Conservation (phyloP, 495 filamentous ascomycete genomes). For the Monascus purpureus region DNA sequence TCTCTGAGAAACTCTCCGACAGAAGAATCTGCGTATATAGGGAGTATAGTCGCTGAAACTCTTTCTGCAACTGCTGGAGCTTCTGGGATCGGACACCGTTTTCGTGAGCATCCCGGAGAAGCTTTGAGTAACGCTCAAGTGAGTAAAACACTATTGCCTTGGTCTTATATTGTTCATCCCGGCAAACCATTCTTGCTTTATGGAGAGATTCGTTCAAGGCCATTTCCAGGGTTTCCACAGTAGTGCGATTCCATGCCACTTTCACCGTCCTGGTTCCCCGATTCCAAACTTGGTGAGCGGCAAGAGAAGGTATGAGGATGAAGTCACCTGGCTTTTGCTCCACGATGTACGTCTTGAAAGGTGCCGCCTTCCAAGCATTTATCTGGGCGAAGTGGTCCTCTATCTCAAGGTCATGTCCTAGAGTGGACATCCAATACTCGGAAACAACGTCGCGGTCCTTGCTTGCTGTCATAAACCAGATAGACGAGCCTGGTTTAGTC, state of each 20-base stretch:
- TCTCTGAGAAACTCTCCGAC: slow-evolving; percentile 66
- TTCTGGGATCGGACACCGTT: slow-evolving; percentile 30
- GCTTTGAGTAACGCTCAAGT: slow-evolving; percentile 56
- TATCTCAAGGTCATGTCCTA: slow-evolving; percentile 92
- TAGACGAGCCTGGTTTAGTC: slow-evolving; percentile 70
- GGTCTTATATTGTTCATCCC: slow-evolving; percentile 98
- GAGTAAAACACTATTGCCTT: slow-evolving; percentile 87
- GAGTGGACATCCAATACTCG: slow-evolving; percentile 80
- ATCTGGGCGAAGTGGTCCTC: slow-evolving; percentile 93
- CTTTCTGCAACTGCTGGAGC: slow-evolving; percentile 51
- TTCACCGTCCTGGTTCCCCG: slow-evolving; percentile 90
- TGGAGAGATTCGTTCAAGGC: slow-evolving; percentile 77
- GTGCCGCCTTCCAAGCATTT: slow-evolving; percentile 82
- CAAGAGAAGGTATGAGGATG: slow-evolving; percentile 86
- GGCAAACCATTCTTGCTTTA: slow-evolving; percentile 78
- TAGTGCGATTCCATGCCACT: slow-evolving; percentile 96
- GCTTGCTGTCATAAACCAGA: slow-evolving; percentile 97
- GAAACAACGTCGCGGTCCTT: slow-evolving; percentile 76
- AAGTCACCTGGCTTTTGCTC: slow-evolving; percentile 91
- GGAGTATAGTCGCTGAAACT: slow-evolving; percentile 65
- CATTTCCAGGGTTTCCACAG: slow-evolving; percentile 74
- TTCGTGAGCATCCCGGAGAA: slow-evolving; percentile 36
- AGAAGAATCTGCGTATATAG: slow-evolving; percentile 67
- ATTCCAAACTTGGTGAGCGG: slow-evolving; percentile 99
- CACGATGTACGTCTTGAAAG: slow-evolving; percentile 82